phyloP scores from a whole-genome alignment of 768 basidiomycete species.

The Cystobasidium onofrii region DNA sequence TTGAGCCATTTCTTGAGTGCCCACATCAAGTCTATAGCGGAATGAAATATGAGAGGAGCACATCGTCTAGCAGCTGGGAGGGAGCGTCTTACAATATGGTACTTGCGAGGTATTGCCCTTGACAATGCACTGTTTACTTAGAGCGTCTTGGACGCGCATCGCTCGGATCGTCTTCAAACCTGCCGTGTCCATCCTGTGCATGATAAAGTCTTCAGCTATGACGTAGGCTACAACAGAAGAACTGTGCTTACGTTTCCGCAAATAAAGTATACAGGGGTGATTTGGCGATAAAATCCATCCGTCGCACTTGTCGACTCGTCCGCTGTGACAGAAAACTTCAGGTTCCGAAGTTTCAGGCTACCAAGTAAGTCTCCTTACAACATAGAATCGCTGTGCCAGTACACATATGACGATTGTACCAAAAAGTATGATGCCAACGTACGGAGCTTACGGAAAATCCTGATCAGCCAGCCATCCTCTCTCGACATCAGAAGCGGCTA shows the following conservation, averaged over 20 bases:
- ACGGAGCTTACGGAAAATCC: constrained; percentile 17
- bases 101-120: constrained; percentile 28
- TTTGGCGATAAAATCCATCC: constrained; percentile 27
- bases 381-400: constrained; percentile 13
- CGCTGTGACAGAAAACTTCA: constrained; percentile 13
- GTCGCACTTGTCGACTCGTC: constrained; percentile 26
- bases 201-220: background rate
- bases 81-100: constrained; percentile 28
- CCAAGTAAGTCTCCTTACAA: too few species aligned
- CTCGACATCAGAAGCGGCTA: background rate
- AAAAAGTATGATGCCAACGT: constrained; percentile 16
- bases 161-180: constrained; percentile 26
- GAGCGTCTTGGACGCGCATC: background rate
- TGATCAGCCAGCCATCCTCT: background rate
- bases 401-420: constrained; percentile 6
- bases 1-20: constrained; percentile 29
- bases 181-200: constrained; percentile 18
- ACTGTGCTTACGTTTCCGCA: constrained; percentile 28
- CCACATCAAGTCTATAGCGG: constrained; percentile 24
- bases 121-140: background rate
- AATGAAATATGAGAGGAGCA: too few species aligned
- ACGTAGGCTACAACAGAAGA: too few species aligned
- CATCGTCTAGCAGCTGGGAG: too few species aligned
- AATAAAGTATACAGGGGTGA: constrained; percentile 30
- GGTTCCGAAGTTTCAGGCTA: too few species aligned